Evolutionary conservation across 768 basidiomycete genomes (phyloP).

Genomic region (Mrakia hoshinonis): DNA sequence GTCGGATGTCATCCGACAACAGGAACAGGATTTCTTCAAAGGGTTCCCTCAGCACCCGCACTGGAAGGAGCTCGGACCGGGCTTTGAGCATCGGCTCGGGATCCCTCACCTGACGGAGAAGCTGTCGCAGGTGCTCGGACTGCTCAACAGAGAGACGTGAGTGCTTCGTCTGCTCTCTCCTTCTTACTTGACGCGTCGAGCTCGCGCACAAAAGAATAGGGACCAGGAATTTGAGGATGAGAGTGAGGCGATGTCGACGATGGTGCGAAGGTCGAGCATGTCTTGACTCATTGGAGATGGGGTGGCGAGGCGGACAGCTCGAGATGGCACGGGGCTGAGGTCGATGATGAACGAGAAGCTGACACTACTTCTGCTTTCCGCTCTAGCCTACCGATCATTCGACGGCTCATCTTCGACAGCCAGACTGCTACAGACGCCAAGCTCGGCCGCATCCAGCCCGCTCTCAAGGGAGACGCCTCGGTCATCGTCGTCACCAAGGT

Average conservation of each 20-base stretch:
- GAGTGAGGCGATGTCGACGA: no score
- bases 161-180: no score
- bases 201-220: no score
- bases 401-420: background rate
- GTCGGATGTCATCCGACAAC: background rate
- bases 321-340: no score
- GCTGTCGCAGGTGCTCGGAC: background rate
- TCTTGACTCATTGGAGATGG: no score
- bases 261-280: no score
- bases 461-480: background rate
- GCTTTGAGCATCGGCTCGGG: background rate
- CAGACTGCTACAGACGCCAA: background rate
- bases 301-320: no score
- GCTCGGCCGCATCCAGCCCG: background rate
- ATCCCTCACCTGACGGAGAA: background rate
- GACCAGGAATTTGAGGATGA: no score
- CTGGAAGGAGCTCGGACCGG: background rate
- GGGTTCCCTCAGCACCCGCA: background rate
- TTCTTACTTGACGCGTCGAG: no score
- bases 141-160: background rate
- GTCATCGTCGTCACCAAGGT: background rate
- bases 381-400: background rate
- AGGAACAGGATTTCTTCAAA: background rate
- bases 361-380: no score
- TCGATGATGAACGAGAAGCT: no score